Evolutionary conservation across 495 filamentous ascomycete genomes (phyloP).

Genomic region (Aspergillus heteromorphus): DNA sequence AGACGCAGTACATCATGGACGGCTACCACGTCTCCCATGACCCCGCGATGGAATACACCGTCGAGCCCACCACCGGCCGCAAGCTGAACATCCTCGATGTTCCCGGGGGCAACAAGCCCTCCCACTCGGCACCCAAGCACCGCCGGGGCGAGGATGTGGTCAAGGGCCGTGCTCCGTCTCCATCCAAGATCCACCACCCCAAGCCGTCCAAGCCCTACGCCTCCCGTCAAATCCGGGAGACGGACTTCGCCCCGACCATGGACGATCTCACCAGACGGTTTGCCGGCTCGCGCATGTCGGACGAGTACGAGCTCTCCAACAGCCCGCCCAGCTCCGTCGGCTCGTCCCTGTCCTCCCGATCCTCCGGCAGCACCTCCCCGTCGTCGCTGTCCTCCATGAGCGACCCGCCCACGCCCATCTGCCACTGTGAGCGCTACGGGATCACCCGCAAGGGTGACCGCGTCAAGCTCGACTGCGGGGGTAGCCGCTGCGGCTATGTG

Average conservation of each 20-base stretch:
- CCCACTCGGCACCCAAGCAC: slow-evolving; percentile 24
- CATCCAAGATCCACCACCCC: slow-evolving; percentile 84
- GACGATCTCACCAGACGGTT: slow-evolving; percentile 73
- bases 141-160: slow-evolving; percentile 55
- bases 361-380: slow-evolving; percentile 62
- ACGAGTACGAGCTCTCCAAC: slow-evolving; percentile 59
- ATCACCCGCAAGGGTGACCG: slow-evolving; percentile 88
- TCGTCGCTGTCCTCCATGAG: slow-evolving; percentile 67
- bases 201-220: slow-evolving; percentile 83
- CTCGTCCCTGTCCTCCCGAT: slow-evolving; percentile 72
- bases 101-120: slow-evolving; percentile 38
- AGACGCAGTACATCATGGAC: slow-evolving; percentile 83
- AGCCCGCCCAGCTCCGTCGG: slow-evolving; percentile 68
- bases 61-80: slow-evolving; percentile 95
- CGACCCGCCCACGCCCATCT: slow-evolving; percentile 58
- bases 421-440: slow-evolving; percentile 90
- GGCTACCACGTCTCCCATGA: slow-evolving; percentile 98
- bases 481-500: slow-evolving; percentile 73
- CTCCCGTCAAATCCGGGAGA: slow-evolving; percentile 76
- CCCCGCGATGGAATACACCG: slow-evolving; percentile 80
- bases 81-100: slow-evolving; percentile 78
- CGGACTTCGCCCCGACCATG: slow-evolving; percentile 64
- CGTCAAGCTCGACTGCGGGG: slow-evolving; percentile 92
- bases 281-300: slow-evolving; percentile 62
- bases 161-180: slow-evolving; percentile 79